Evolutionary conservation across 257 asterid species (phyloP).

Genomic region (Nicotiana otophora): DNA sequence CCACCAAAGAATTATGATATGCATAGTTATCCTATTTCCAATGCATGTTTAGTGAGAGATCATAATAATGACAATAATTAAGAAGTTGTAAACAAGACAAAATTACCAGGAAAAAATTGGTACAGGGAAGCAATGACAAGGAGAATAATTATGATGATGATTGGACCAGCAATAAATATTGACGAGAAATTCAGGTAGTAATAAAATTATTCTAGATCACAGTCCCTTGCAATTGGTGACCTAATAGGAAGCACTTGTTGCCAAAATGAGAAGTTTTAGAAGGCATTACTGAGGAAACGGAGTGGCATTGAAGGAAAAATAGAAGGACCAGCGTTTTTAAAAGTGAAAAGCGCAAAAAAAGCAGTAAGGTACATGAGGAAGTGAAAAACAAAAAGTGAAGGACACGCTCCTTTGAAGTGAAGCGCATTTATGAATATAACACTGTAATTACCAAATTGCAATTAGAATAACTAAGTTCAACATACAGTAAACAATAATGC

Average conservation of each 20-base stretch:
- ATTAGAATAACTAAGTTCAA: background rate
- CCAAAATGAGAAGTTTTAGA: background rate
- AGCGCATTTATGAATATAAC: background rate
- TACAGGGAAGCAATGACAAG: background rate
- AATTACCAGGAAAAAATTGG: background rate
- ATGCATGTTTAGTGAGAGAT: conserved; percentile 7
- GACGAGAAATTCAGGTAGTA: background rate
- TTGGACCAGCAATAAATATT: background rate
- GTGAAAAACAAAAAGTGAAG: too few species aligned
- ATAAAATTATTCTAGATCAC: background rate
- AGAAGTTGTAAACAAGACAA: background rate
- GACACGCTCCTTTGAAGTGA: too few species aligned
- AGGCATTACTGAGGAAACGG: background rate
- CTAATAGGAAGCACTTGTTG: background rate
- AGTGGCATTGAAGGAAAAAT: background rate
- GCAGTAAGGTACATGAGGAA: background rate
- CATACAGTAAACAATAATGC: background rate
- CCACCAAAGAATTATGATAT: conserved; percentile 26
- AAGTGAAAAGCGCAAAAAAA: background rate
- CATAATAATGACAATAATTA: background rate
- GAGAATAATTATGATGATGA: background rate
- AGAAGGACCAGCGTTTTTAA: background rate
- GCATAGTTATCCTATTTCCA: conserved; percentile 34
- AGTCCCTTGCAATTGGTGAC: background rate
- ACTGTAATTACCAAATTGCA: background rate